Conservation (phyloP, 352 stramenopile genomes). For the Plasmopara viticola region DNA sequence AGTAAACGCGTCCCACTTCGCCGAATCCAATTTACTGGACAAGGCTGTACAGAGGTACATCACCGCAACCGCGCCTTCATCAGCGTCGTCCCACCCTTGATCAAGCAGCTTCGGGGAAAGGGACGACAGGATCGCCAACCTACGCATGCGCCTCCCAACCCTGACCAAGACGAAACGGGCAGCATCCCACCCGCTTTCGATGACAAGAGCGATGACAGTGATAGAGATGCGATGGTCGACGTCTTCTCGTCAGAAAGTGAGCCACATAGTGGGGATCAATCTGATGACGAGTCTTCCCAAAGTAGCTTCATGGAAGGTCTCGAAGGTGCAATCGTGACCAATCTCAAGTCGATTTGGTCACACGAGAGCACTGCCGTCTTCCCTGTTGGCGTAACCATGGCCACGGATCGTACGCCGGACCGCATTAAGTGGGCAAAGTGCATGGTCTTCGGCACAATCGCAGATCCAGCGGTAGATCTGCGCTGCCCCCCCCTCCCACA, state of each 20-base stretch:
- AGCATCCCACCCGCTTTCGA: not conserved
- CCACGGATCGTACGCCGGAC: too few species aligned
- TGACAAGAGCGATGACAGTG: not conserved
- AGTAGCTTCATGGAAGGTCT: not conserved
- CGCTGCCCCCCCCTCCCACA: not conserved
- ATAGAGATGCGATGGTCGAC: not conserved
- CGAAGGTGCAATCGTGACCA: not conserved
- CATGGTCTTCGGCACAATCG: not conserved
- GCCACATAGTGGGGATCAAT: conserved; percentile 2
- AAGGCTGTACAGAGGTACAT: too few species aligned
- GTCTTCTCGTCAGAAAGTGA: not conserved
- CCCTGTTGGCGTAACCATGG: not conserved
- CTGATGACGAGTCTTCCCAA: not conserved
- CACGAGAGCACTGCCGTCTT: not conserved
- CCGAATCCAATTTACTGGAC: too few species aligned
- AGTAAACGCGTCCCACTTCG: too few species aligned
- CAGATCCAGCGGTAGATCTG: not conserved
- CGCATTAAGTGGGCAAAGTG: not conserved
- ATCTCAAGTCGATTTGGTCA: not conserved
- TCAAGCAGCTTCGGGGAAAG: too few species aligned
- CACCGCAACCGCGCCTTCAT: too few species aligned
- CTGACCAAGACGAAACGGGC: too few species aligned
- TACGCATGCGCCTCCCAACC: too few species aligned
- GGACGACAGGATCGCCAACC: too few species aligned
- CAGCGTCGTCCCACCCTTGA: too few species aligned